Evolutionary conservation across 2,329 filamentous ascomycete species (phyloP), one percentile per base, ranked within the genome.

Genomic region (Thielaviopsis cerberus): DNA sequence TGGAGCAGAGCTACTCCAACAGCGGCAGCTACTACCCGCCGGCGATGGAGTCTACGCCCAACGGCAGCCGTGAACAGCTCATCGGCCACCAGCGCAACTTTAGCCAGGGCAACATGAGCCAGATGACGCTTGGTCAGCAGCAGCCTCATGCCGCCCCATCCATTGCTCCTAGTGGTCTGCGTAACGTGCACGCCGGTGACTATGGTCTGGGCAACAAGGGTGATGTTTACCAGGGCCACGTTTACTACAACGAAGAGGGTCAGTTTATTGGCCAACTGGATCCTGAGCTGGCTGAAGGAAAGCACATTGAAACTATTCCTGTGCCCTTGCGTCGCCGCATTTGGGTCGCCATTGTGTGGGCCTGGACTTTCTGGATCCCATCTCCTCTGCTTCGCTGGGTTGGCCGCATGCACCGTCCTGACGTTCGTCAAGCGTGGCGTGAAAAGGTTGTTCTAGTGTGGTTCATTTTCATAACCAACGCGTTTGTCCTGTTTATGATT

Each of bases 391-490:
- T 98, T 17, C 79, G 79, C n/a, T 84, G 77, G 61, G 66, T 97
- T 59, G 92, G 92, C 30, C 86, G 91, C 23, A 98, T 98, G 92
- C 94, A 94, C 72, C 83, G 92, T 58, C 92, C 90, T 1, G 92
- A 98, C 71, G 88, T 98, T 8, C 86, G 92, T 25, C 86, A 96
- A 81, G 92, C 92, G 0, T 98, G 92, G 92, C 81, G 92, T 70
- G 92, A 98, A 67, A 98, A 98, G 71, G 55, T 98, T 11, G 85
- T 92, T 0, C 74, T 98, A 11, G 82, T 90, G 53, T 74, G 86
- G 60, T 65, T 95, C 56, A 97, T 98, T 64, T 68, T 86, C 27
- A 65, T 98, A 13, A 71, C 94, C 63, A 98, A 98, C 70, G 88
- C 68, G 45, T 67, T 80, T 26, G 80, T 98, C 61, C 76, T 96